phyloP scores from a whole-genome alignment of 495 filamentous ascomycete genomes.

The Neurospora sp. region DNA sequence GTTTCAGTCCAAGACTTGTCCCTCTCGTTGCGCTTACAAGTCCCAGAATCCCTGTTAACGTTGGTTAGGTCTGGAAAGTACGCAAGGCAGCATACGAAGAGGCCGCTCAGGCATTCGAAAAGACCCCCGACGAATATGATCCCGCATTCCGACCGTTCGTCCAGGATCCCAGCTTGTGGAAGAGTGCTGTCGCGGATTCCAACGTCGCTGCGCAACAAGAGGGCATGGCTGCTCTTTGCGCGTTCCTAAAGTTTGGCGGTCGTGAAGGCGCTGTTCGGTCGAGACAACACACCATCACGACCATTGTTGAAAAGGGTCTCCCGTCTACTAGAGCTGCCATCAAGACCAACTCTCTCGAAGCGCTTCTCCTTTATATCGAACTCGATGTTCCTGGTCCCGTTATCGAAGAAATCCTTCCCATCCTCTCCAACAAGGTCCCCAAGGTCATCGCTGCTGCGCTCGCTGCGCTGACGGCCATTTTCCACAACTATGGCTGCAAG shows the following conservation, averaged over 20 bases:
- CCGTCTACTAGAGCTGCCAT: slow-evolving; percentile 76
- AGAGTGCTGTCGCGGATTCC: slow-evolving; percentile 84
- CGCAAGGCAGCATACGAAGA: slow-evolving; percentile 93
- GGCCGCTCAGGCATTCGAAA: slow-evolving; percentile 75
- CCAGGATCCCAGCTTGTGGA: slow-evolving; percentile 80
- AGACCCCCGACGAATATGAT: slow-evolving; percentile 77
- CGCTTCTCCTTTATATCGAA: slow-evolving; percentile 80
- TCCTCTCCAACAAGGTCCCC: slow-evolving; percentile 81
- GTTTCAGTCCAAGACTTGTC: slow-evolving; percentile 8
- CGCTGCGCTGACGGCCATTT: slow-evolving; percentile 69
- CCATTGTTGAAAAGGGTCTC: slow-evolving; percentile 88
- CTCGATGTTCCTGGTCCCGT: slow-evolving; percentile 77
- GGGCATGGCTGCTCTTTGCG: slow-evolving; percentile 73
- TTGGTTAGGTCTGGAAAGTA: slow-evolving; percentile 80
- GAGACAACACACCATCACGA: slow-evolving; percentile 57
- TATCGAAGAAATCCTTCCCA: slow-evolving; percentile 82
- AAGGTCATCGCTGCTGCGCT: slow-evolving; percentile 87
- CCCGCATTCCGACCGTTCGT: slow-evolving; percentile 78
- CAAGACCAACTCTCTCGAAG: slow-evolving; percentile 80
- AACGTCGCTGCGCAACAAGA: slow-evolving; percentile 97
- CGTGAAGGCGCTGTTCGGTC: slow-evolving; percentile 70
- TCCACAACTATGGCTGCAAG: slow-evolving; percentile 89
- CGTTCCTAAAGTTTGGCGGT: slow-evolving; percentile 84
- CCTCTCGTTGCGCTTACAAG: background rate
- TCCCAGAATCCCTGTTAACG: slow-evolving; percentile 2